A percentile compares a stretch with the other conserved stretches of the same genome.
phyloP scores from a whole-genome alignment of 73 alveolate genomes.

The Stentor coeruleus region DNA sequence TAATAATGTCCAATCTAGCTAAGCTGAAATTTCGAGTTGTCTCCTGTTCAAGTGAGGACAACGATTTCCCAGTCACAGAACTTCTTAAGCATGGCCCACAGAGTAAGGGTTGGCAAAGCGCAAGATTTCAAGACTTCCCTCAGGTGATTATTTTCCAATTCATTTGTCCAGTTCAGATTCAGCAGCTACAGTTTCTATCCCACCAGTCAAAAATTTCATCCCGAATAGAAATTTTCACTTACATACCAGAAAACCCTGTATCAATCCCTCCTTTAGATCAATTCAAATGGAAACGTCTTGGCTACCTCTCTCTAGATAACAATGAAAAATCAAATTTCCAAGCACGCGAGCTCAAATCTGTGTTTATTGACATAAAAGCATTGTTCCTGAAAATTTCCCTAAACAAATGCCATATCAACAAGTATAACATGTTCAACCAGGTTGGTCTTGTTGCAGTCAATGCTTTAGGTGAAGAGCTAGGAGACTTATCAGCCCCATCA shows the following conservation, averaged over 20 bases:
- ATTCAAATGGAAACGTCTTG: conserved; percentile 57
- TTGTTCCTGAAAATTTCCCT: conserved; percentile 57
- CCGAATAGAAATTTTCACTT: conserved; percentile 64
- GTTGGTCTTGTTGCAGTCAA: conserved; percentile 74
- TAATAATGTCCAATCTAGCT: too few relatives aligned
- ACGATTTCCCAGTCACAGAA: conserved; percentile 69
- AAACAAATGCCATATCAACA: conserved; percentile 76
- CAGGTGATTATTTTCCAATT: conserved; percentile 65
- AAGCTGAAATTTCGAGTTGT: conserved; percentile 53
- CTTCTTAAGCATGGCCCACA: conserved; percentile 64
- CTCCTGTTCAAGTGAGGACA: conserved; percentile 58
- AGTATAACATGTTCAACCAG: conserved; percentile 76
- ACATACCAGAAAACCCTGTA: conserved; percentile 40
- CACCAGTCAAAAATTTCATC: conserved; percentile 71
- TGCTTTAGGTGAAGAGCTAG: conserved; percentile 60
- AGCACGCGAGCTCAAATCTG: conserved; percentile 91
- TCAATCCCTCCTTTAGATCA: too few relatives aligned
- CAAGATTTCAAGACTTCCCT: conserved; percentile 72
- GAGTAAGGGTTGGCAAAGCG: conserved; percentile 66
- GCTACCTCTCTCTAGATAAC: conserved; percentile 84
- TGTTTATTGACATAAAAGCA: conserved; percentile 63
- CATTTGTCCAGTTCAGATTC: conserved; percentile 53
- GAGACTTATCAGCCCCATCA: conserved; percentile 6
- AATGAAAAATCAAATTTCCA: conserved; percentile 91
- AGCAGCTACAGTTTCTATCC: conserved; percentile 71